Evolutionary conservation across 176 grass and related monocot genomes (phyloP).

Genomic region (Pontederia paniculata): DNA sequence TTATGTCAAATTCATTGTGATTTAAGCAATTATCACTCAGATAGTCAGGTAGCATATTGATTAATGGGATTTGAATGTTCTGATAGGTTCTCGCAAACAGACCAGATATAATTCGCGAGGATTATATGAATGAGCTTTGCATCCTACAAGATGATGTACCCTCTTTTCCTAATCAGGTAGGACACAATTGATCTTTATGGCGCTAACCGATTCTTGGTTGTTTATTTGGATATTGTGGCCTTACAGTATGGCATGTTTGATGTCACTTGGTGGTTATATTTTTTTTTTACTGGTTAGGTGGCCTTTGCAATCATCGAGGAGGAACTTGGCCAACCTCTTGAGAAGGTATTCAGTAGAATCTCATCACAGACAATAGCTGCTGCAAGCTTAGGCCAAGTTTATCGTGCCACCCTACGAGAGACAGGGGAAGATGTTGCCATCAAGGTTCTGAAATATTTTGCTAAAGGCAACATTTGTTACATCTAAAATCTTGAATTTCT

Average conservation of each 20-base stretch:
- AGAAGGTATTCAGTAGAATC: slow-evolving; percentile 82
- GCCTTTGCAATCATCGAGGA: slow-evolving; percentile 96
- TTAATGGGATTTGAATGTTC: not conserved
- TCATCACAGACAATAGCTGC: slow-evolving; percentile 88
- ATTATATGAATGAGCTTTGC: slow-evolving; percentile 99
- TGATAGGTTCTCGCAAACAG: slow-evolving; percentile 91
- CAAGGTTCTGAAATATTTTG: slow-evolving; percentile 38
- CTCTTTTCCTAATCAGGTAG: slow-evolving; percentile 82
- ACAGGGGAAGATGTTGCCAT: slow-evolving; percentile 97
- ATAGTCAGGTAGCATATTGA: no score
- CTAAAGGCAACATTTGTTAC: not conserved
- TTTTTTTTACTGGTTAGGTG: slow-evolving; percentile 22
- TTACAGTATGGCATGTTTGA: no score
- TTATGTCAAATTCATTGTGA: not conserved
- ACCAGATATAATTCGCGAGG: slow-evolving; percentile 95
- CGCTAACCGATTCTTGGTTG: no score
- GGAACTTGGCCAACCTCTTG: slow-evolving; percentile 75
- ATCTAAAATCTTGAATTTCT: no score
- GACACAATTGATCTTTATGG: no score
- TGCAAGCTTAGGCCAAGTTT: slow-evolving; percentile 97
- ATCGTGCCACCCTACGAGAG: slow-evolving; percentile 79
- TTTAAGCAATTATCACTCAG: no score
- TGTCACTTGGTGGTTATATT: no score
- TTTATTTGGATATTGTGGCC: no score
- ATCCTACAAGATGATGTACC: slow-evolving; percentile 98